Evolutionary conservation across 805 yeast species (phyloP).

Genomic region (Metschnikowia lunata): DNA sequence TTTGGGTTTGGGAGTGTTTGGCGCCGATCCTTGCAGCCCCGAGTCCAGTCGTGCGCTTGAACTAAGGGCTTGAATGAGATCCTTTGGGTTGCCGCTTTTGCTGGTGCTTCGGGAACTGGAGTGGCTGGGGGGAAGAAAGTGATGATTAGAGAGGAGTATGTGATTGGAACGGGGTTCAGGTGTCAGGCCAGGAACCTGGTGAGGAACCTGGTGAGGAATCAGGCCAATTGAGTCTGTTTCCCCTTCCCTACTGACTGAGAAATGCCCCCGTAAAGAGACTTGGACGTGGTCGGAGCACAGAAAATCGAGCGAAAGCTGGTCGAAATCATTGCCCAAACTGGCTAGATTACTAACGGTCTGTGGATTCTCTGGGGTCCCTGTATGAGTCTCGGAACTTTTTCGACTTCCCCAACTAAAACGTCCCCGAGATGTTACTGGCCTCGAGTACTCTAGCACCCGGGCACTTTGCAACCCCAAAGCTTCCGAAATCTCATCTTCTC

Average conservation of each 20-base stretch:
- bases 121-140: background rate
- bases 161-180: too few species aligned
- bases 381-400: slow-evolving; percentile 1
- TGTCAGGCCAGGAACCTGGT: too few species aligned
- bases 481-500: slow-evolving; percentile 4
- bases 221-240: too few species aligned
- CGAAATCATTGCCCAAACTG: too few species aligned
- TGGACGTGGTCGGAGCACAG: too few species aligned
- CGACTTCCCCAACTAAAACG: background rate
- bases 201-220: too few species aligned
- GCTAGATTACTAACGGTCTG: too few species aligned
- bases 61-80: slow-evolving; percentile 1
- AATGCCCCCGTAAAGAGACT: too few species aligned
- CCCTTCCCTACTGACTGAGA: too few species aligned
- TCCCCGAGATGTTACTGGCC: background rate
- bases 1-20: background rate
- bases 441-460: slow-evolving; percentile 2
- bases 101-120: slow-evolving; percentile 3
- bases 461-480: slow-evolving; percentile 5
- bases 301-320: too few species aligned
- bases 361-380: background rate
- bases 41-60: slow-evolving; percentile 1
- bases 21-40: background rate
- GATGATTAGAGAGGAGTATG: too few species aligned
- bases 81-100: slow-evolving; percentile 4